A percentile compares a stretch with the other conserved stretches of the same genome.
These are phyloP conservation scores for Coriolopsis trogii DNA, from an alignment of 1,284 basidiomycete species.

Conservation along the genomic window DNA sequence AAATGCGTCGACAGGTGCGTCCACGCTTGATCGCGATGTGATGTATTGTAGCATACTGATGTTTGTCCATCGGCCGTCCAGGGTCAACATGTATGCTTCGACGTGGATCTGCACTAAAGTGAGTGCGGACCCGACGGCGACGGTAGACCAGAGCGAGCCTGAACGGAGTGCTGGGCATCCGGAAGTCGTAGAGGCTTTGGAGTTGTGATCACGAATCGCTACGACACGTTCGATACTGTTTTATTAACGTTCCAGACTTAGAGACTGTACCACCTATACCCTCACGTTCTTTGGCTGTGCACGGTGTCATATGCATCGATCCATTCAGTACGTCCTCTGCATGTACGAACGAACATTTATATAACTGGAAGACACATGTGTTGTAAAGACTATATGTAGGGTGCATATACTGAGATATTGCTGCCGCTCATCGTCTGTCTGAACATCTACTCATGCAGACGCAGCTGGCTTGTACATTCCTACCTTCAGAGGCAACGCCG, in stretches of 20 bases:
- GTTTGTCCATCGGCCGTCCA: not conserved
- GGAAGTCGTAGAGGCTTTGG: constrained; percentile 12
- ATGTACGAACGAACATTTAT: too few relatives aligned
- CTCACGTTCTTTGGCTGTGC: not conserved
- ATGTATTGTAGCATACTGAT: not conserved
- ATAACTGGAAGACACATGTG: too few relatives aligned
- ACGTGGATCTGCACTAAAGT: constrained; percentile 28
- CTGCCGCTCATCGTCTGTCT: too few relatives aligned
- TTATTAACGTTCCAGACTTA: not conserved
- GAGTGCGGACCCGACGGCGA: constrained; percentile 10
- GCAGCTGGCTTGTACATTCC: too few relatives aligned
- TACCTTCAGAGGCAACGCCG: constrained; percentile 7
- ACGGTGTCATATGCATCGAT: not conserved
- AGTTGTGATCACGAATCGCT: constrained; percentile 3
- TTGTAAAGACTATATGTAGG: too few relatives aligned
- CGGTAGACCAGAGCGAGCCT: not conserved
- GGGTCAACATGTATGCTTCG: constrained; percentile 29
- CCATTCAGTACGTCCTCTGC: too few relatives aligned
- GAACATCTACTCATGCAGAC: too few relatives aligned
- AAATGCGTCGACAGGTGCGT: constrained; percentile 24
- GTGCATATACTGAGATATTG: too few relatives aligned
- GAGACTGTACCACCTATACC: not conserved
- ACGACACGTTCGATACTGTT: not conserved
- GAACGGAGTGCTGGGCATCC: constrained; percentile 1
- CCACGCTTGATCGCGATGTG: too few relatives aligned